A percentile compares a stretch with the other conserved stretches of the same genome.
Conservation (phyloP, 2,329 filamentous ascomycete species). For the Nothomitra cinnamomea region DNA sequence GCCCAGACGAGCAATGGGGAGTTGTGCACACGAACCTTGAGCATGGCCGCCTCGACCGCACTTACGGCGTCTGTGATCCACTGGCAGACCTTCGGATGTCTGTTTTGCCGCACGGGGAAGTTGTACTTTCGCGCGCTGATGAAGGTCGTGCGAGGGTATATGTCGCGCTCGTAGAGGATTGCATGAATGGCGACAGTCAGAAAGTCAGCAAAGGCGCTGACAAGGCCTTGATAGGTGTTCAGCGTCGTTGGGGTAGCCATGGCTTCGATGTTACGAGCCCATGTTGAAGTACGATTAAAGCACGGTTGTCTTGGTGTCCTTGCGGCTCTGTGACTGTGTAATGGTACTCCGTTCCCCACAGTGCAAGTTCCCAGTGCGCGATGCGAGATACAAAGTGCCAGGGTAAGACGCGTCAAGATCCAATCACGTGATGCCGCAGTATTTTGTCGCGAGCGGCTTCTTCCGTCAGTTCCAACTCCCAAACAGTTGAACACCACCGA, state of each 20-base stretch:
- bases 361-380: too few relatives aligned
- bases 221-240: conserved; percentile 38
- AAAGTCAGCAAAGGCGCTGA: conserved; percentile 60
- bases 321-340: too few relatives aligned
- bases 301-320: too few relatives aligned
- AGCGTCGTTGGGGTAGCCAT: conserved; percentile 13
- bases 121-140: conserved; percentile 67
- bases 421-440: too few relatives aligned
- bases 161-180: conserved; percentile 61
- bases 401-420: too few relatives aligned
- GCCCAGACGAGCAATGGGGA: not conserved
- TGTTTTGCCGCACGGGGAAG: conserved; percentile 66
- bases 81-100: conserved; percentile 68
- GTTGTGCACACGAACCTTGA: conserved; percentile 34
- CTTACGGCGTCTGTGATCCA: conserved; percentile 72
- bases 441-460: too few relatives aligned
- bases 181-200: conserved; percentile 71
- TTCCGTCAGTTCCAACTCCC: too few relatives aligned
- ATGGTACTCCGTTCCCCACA: too few relatives aligned
- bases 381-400: too few relatives aligned
- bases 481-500: too few relatives aligned
- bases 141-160: conserved; percentile 68
- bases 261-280: not conserved
- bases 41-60: conserved; percentile 53
- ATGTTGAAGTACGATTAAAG: too few relatives aligned